Base-by-base conservation (phyloP, 2,329 filamentous ascomycete genomes). In the Ceratocystiopsis sp. region DNA sequence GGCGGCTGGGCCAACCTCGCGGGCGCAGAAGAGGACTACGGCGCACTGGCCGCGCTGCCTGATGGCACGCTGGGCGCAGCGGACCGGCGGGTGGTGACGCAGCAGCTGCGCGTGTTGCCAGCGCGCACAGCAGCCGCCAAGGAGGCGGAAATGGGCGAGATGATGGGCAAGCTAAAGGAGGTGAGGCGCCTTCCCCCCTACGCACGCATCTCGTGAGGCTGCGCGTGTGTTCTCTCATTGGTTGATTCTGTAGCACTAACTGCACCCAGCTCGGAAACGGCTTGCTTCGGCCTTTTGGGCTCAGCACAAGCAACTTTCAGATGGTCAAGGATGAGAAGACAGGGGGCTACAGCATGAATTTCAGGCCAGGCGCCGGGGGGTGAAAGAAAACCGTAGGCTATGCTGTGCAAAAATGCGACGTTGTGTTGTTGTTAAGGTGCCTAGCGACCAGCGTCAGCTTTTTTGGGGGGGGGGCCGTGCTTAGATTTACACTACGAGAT, bases 141-240 rank as follows among this genome's bases (percentile, higher is more conserved):
- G 61, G 80, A 94, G 55, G 73, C 71, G 52, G 91, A 98, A 61
- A 84, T 91, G 73, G 79, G 73, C 3, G 89, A 98, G 63, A 95
- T 96, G 86, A 93, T 94, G 86, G 84, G 81, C 16, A 95, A 96
- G 64, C 62, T 98, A 53, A 95, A 93, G 57, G 78, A 80, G 52
- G 74, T 77, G 50, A n/a, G n/a, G n/a, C n/a, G n/a, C n/a, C n/a
- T n/a, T n/a, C n/a, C n/a, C n/a, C n/a, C n/a, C n/a, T n/a, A n/a
- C n/a, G n/a, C n/a, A n/a, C n/a, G n/a, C n/a, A n/a, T n/a, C n/a
- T n/a, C 63, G 72, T 67, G 41, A 16, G 4, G 7, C 11, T 32
- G 12, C 2, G 37, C 37, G 11, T 35, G 2, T 34, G 17, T 33
- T 33, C 9, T 38, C 12, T 3, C 17, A n/a, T n/a, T n/a, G n/a